These are phyloP conservation scores for Rhizopus sp. DNA, from an alignment of 371 early-diverging fungal genomes.

Conservation along the genomic window DNA sequence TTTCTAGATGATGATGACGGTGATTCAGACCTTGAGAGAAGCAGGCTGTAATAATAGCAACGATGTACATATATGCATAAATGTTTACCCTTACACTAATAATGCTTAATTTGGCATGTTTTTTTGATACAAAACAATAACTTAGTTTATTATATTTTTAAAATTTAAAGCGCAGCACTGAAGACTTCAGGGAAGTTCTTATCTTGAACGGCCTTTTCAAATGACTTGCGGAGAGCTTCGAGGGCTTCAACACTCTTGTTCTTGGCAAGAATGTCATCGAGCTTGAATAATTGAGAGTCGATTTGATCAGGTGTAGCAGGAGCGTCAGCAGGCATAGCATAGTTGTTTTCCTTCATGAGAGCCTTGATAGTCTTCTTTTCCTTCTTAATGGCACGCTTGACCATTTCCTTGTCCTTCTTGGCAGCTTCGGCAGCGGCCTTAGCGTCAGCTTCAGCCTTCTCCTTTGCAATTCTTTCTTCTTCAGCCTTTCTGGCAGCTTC, in stretches of 20 bases:
- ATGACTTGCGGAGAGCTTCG: constrained; percentile 54
- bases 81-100: no score
- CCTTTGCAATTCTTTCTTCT: constrained; percentile 48
- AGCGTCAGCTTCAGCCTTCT: constrained; percentile 65
- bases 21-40: constrained; percentile 36
- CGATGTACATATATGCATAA: no score
- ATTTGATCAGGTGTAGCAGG: constrained; percentile 61
- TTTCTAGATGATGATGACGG: constrained; percentile 42
- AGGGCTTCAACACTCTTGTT: constrained; percentile 62
- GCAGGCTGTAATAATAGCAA: constrained; percentile 17
- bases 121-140: not conserved
- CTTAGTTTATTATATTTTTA: constrained; percentile 15
- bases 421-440: constrained; percentile 62
- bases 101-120: not conserved
- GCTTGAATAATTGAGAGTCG: constrained; percentile 61
- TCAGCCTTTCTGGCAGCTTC: constrained; percentile 57
- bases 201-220: constrained; percentile 59
- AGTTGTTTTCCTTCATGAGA: constrained; percentile 80
- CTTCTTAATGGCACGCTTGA: constrained; percentile 85
- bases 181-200: constrained; percentile 59
- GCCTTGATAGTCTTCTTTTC: constrained; percentile 89
- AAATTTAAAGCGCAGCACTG: constrained; percentile 38
- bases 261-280: constrained; percentile 74
- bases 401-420: constrained; percentile 73
- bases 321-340: constrained; percentile 63